Conservation (phyloP, 2,329 filamentous ascomycete genomes). For the Paecilomyces sp. region DNA sequence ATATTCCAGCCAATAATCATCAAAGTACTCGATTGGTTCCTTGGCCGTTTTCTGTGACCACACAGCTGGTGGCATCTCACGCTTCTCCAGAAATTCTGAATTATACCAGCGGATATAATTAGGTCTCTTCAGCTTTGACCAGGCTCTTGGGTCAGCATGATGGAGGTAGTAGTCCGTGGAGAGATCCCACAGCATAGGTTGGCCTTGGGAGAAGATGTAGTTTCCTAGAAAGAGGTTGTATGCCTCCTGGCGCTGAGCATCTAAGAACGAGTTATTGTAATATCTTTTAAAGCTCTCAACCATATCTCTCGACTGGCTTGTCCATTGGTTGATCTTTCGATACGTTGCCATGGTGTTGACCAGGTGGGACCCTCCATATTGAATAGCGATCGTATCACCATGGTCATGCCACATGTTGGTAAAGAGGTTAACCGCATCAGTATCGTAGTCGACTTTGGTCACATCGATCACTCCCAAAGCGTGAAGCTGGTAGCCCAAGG, state of each 20-base stretch:
- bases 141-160: constrained; percentile 72
- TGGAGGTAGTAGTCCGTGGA: constrained; percentile 94
- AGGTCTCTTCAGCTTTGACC: constrained; percentile 55
- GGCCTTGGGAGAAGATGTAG: constrained; percentile 78
- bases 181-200: constrained; percentile 96
- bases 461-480: constrained; percentile 80
- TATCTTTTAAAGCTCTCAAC: constrained; percentile 98
- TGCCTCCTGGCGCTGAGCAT: constrained; percentile 94
- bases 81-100: constrained; percentile 60
- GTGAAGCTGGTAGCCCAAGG: constrained; percentile 84
- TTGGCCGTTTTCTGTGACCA: constrained; percentile 17
- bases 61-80: constrained; percentile 46
- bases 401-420: constrained; percentile 99
- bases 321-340: constrained; percentile 98
- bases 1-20: constrained; percentile 97
- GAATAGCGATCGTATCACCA: constrained; percentile 93
- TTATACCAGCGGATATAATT: constrained; percentile 91
- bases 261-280: constrained; percentile 97
- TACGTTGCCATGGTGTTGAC: constrained; percentile 99
- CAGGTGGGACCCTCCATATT: constrained; percentile 93
- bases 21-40: constrained; percentile 50
- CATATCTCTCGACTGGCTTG: constrained; percentile 94
- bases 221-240: constrained; percentile 97
- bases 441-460: constrained; percentile 81
- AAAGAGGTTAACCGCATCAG: constrained; percentile 90